Percentiles rank a stretch among this genome's conserved stretches.
These are phyloP conservation scores for Myrica gale DNA, from an alignment of 306 rosid genomes.

Conservation along the genomic window DNA sequence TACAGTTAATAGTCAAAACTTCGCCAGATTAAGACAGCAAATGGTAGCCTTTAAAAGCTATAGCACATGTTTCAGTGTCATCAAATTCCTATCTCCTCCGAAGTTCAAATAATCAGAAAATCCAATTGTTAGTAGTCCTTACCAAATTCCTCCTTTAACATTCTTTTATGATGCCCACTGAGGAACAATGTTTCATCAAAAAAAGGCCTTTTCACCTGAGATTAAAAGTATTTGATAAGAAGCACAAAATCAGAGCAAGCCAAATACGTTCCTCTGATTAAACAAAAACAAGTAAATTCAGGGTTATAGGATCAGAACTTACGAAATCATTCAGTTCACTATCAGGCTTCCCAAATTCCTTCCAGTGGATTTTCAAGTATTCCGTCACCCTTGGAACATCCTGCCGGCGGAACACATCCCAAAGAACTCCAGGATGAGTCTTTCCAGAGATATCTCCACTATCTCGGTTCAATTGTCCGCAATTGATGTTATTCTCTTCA, in stretches of 20 bases:
- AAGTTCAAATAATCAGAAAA: conserved; percentile 19
- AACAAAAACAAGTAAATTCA: not conserved
- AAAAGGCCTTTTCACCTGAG: conserved; percentile 67
- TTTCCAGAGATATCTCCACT: conserved; percentile 46
- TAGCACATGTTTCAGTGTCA: not conserved
- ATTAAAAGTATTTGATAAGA: conserved; percentile 33
- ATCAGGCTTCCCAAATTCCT: conserved; percentile 54
- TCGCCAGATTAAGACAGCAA: not conserved
- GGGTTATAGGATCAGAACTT: conserved; percentile 31
- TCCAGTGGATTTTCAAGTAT: conserved; percentile 62
- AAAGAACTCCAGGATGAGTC: conserved; percentile 58
- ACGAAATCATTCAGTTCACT: conserved; percentile 43
- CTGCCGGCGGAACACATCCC: conserved; percentile 82
- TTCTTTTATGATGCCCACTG: conserved; percentile 64
- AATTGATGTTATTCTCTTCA: conserved; percentile 34
- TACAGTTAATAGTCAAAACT: not conserved
- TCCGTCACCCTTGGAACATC: conserved; percentile 72
- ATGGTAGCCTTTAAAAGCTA: not conserved
- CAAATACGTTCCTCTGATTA: conserved; percentile 5
- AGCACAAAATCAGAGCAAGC: conserved; percentile 31
- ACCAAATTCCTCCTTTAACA: conserved; percentile 92
- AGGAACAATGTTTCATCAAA: conserved; percentile 69
- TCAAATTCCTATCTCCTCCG: conserved; percentile 18
- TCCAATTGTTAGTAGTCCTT: conserved; percentile 29
- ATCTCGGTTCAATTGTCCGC: conserved; percentile 41